Evolutionary conservation across 345 rosid species (phyloP), one percentile per base, ranked within the genome.

Genomic region (Streptanthus diversifolius): DNA sequence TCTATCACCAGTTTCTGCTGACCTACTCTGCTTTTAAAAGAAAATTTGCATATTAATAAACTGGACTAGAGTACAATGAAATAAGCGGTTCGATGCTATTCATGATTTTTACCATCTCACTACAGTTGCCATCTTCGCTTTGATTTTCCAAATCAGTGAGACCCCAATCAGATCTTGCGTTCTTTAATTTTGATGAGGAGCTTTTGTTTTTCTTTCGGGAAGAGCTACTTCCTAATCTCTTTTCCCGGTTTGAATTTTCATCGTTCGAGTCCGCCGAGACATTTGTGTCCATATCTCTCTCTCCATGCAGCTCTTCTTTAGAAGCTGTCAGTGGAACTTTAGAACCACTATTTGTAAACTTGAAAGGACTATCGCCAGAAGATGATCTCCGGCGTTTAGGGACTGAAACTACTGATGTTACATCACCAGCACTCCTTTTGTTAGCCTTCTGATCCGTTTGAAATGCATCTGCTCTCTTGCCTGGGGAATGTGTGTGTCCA

Each of bases 341-440:
- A 59, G 79, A 60, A 76, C 57, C 63, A 80, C 80, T 83, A 53
- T 74, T 77, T 10, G 80, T 80, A 37, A 82, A 71, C 85, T 82
- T 88, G 70, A 75, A 80, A 77, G 84, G 81, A 77, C 85, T 77
- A 68, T 83, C 81, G 22, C 80, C 74, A 64, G 85, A 79, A 76
- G 88, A 79, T 4, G 81, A 82, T 48, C 96, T 89, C 75, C 90
- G 82, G 72, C 82, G 87, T n/a, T 91, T 88, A 79, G 93, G 93
- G 56, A 95, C 97, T 63, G 88, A 85, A 51, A 85, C 78, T 44
- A 79, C 76, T 41, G 87, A 80, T 47, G 80, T 66, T 51, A 76
- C 82, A 73, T 79, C 95, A 81, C 70, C 68, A 68, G 61, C 71
- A 77, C 83, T 85, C 80, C 88, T 80, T 70, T 86, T 90, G 68